phyloP scores from a whole-genome alignment of 2,329 filamentous ascomycete species.

The Xylariaceae sp. region DNA sequence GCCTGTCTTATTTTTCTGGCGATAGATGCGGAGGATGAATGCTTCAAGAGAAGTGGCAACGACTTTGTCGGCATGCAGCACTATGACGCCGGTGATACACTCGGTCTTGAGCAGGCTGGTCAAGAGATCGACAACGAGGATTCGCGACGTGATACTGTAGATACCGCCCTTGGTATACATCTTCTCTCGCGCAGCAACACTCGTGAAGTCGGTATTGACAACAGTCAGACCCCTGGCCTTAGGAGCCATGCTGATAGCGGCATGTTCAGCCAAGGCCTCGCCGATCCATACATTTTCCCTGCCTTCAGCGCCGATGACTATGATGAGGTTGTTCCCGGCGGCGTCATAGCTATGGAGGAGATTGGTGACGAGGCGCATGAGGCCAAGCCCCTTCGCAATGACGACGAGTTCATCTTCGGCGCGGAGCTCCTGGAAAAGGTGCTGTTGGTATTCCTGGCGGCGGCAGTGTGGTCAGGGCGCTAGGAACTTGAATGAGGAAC shows the following conservation, averaged over 20 bases:
- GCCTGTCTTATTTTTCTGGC: conserved; percentile 88
- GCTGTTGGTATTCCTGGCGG: conserved; percentile 79
- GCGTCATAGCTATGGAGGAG: conserved; percentile 95
- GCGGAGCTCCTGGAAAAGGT: conserved; percentile 85
- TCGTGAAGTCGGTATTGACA: conserved; percentile 93
- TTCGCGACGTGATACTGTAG: conserved; percentile 93
- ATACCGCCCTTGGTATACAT: conserved; percentile 87
- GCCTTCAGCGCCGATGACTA: conserved; percentile 85
- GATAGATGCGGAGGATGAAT: conserved; percentile 89
- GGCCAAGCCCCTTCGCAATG: conserved; percentile 83
- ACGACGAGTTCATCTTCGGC: conserved; percentile 91
- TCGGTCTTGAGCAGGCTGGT: conserved; percentile 77
- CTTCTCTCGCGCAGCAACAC: conserved; percentile 80
- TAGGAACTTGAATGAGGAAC: background rate
- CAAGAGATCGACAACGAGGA: conserved; percentile 87
- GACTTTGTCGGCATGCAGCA: conserved; percentile 84
- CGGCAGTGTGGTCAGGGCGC: conserved; percentile 2
- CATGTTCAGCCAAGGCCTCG: conserved; percentile 91
- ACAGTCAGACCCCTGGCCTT: conserved; percentile 81
- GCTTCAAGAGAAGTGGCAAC: conserved; percentile 86
- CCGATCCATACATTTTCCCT: conserved; percentile 96
- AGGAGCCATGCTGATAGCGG: conserved; percentile 77
- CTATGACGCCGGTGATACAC: conserved; percentile 79
- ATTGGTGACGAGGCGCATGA: conserved; percentile 91
- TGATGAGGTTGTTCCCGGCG: conserved; percentile 85